Evolutionary conservation across 768 basidiomycete genomes (phyloP).

Genomic region (Lactarius hatsudake): DNA sequence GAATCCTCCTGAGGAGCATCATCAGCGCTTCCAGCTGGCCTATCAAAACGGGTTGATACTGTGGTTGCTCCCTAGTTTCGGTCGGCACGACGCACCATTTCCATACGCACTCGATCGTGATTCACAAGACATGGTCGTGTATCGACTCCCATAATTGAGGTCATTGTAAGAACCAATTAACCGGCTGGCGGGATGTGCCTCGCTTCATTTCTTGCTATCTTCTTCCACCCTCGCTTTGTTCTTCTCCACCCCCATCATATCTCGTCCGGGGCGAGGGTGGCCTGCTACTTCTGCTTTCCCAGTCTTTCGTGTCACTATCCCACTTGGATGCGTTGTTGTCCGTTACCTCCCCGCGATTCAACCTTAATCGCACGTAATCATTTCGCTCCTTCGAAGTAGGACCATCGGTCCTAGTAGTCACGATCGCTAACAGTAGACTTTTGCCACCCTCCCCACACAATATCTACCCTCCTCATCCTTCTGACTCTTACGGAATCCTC

Average conservation of each 20-base stretch:
- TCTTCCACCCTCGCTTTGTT: conserved; percentile 5
- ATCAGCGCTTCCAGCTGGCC: conserved; percentile 3
- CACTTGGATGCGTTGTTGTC: conserved; percentile 22
- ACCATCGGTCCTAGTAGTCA: conserved; percentile 18
- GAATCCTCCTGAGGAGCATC: conserved; percentile 11
- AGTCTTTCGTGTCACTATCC: conserved; percentile 9
- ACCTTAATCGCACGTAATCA: conserved; percentile 25
- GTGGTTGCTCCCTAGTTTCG: conserved; percentile 10
- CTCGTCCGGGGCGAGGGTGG: conserved; percentile 19
- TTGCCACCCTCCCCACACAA: conserved; percentile 7
- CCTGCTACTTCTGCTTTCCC: conserved; percentile 18
- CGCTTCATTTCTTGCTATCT: conserved; percentile 7
- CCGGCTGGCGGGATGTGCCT: conserved; percentile 17
- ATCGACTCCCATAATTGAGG: conserved; percentile 14
- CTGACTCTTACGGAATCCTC: not conserved
- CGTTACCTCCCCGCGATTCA: conserved; percentile 11
- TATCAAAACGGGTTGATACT: conserved; percentile 13
- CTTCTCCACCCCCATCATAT: conserved; percentile 10
- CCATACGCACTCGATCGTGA: conserved; percentile 20
- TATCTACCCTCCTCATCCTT: conserved; percentile 8
- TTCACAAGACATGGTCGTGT: conserved; percentile 8
- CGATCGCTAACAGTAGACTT: conserved; percentile 15
- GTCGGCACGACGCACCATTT: conserved; percentile 2
- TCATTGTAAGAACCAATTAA: conserved; percentile 22
- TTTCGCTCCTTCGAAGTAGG: conserved; percentile 22